Conservation (phyloP, 1,139 yeast species). For the Kazachstania sp. region DNA sequence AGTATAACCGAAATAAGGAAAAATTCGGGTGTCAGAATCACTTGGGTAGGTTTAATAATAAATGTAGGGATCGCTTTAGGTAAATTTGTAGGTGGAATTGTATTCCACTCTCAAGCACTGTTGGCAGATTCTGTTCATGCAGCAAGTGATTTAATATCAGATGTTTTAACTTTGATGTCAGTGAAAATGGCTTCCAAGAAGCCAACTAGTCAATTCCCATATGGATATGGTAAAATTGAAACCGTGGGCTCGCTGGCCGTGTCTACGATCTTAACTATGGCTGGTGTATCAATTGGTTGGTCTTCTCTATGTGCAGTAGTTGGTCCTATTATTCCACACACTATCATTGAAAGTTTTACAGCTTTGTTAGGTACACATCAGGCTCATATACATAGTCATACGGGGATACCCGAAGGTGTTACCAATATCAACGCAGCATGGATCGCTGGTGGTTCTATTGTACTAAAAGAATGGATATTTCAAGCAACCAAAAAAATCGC, state of each 20-base stretch:
- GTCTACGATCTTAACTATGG: slow-evolving; percentile 69
- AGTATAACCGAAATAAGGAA: slow-evolving; percentile 36
- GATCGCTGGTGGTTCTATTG: slow-evolving; percentile 85
- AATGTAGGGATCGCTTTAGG: slow-evolving; percentile 80
- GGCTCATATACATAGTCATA: slow-evolving; percentile 35
- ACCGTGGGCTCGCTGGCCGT: slow-evolving; percentile 87
- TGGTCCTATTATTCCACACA: slow-evolving; percentile 57
- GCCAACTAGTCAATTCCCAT: slow-evolving; percentile 60
- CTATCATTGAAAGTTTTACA: slow-evolving; percentile 37
- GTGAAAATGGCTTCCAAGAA: slow-evolving; percentile 65
- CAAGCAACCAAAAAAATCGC: slow-evolving; percentile 78
- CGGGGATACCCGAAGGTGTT: slow-evolving; percentile 34
- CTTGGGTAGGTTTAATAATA: slow-evolving; percentile 81
- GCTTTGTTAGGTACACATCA: slow-evolving; percentile 31
- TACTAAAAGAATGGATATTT: slow-evolving; percentile 78
- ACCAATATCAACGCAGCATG: slow-evolving; percentile 90
- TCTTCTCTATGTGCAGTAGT: slow-evolving; percentile 62
- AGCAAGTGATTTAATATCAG: slow-evolving; percentile 80
- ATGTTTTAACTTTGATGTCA: slow-evolving; percentile 79
- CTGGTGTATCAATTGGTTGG: slow-evolving; percentile 92
- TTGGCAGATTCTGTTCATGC: slow-evolving; percentile 94
- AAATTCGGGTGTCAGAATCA: slow-evolving; percentile 87
- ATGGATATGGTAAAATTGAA: slow-evolving; percentile 90
- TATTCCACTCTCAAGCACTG: slow-evolving; percentile 89
- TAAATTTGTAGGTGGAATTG: slow-evolving; percentile 81